These are phyloP conservation scores for Phanerochaete sordida DNA, from an alignment of 768 basidiomycete species.

Conservation along the genomic window DNA sequence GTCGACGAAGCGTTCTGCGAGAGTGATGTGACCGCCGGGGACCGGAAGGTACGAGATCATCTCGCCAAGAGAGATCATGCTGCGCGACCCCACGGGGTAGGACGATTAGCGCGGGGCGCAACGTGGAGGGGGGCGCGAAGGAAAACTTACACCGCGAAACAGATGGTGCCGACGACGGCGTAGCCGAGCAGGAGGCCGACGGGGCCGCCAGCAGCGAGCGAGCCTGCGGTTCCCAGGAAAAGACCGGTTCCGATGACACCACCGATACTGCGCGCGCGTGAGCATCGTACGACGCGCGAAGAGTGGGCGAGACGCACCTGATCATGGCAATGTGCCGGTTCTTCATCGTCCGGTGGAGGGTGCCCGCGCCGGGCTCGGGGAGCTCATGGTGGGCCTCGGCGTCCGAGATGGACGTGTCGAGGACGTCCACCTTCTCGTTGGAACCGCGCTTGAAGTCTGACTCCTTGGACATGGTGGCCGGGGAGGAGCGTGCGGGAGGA, in stretches of 20 bases:
- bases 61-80: conserved; percentile 59
- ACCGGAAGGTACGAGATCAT: conserved; percentile 80
- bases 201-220: conserved; percentile 41
- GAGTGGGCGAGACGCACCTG: conserved; percentile 37
- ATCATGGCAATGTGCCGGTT: conserved; percentile 84
- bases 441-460: conserved; percentile 4
- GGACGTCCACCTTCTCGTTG: conserved; percentile 7
- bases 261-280: conserved; percentile 26
- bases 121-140: not conserved
- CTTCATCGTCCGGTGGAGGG: conserved; percentile 20
- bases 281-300: not conserved
- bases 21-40: conserved; percentile 75
- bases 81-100: conserved; percentile 22
- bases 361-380: not conserved
- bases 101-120: not conserved
- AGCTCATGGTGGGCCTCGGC: conserved; percentile 9
- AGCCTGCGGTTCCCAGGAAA: conserved; percentile 49
- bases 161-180: conserved; percentile 58
- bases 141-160: conserved; percentile 46
- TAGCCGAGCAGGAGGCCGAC: conserved; percentile 76
- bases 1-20: conserved; percentile 81
- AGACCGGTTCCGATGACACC: conserved; percentile 44
- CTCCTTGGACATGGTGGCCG: conserved; percentile 8
- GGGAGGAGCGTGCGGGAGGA: not conserved
- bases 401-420: conserved; percentile 2